Percentiles rank a stretch among this genome's conserved stretches.
phyloP scores from a whole-genome alignment of 2,329 filamentous ascomycete genomes.

The Venturia effusa region DNA sequence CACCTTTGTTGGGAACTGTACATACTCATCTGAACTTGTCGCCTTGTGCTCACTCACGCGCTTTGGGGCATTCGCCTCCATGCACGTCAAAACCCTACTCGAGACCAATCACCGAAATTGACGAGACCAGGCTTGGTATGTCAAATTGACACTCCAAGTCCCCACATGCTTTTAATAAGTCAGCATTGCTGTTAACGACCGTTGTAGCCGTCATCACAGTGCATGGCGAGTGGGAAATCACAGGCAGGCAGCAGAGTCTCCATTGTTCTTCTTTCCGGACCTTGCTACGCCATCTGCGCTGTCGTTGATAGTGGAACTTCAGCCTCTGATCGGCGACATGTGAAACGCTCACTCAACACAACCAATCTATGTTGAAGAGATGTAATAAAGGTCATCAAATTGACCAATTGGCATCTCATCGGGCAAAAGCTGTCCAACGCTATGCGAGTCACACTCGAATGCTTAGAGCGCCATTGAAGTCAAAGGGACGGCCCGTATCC shows the following conservation, averaged over 20 bases:
- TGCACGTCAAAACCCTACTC: background rate
- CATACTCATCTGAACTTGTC: no score
- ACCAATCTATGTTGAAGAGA: background rate
- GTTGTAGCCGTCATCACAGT: background rate
- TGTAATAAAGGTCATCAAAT: background rate
- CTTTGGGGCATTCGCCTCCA: background rate
- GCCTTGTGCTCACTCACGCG: background rate
- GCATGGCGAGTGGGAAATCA: background rate
- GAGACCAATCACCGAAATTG: background rate
- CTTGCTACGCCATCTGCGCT: background rate
- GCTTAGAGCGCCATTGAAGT: background rate
- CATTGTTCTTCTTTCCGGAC: background rate
- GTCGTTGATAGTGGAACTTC: background rate
- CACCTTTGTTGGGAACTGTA: background rate
- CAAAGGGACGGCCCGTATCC: background rate
- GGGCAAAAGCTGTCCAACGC: background rate
- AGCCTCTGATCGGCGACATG: background rate
- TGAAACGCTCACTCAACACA: background rate
- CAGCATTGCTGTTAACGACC: background rate
- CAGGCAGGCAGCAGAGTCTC: background rate
- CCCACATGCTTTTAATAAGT: background rate
- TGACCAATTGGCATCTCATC: background rate
- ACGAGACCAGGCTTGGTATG: background rate
- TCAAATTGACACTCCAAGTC: background rate
- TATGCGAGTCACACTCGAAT: background rate